A percentile compares a stretch with the other conserved stretches of the same genome.
Conservation (phyloP, 352 stramenopile species). For the Globisporangium nunn region DNA sequence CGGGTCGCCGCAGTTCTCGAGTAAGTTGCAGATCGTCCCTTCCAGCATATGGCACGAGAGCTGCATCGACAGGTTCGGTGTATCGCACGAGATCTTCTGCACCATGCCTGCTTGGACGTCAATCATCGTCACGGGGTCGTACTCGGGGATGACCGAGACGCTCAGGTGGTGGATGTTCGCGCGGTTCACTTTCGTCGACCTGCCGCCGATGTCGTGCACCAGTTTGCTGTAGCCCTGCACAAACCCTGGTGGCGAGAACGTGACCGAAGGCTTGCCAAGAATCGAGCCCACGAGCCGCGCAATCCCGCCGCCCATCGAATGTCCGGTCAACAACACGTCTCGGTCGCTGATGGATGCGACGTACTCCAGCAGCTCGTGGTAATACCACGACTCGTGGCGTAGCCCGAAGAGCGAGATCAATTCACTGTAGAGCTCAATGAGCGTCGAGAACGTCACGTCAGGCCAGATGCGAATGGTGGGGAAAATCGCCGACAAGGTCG, state of each 20-base stretch:
- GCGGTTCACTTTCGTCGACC: slow-evolving; percentile 32
- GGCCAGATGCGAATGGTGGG: slow-evolving; percentile 90
- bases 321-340: slow-evolving; percentile 80
- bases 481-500: slow-evolving; percentile 84
- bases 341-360: slow-evolving; percentile 70
- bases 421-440: slow-evolving; percentile 85
- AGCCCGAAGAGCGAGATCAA: slow-evolving; percentile 84
- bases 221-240: slow-evolving; percentile 89
- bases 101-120: slow-evolving; percentile 85
- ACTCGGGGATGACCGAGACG: slow-evolving; percentile 83
- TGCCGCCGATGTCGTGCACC: slow-evolving; percentile 74
- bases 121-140: slow-evolving; percentile 86
- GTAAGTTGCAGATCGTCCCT: slow-evolving; percentile 77
- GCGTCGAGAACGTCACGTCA: slow-evolving; percentile 81
- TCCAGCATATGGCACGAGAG: slow-evolving; percentile 90
- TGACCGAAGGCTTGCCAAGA: slow-evolving; percentile 68
- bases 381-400: slow-evolving; percentile 84
- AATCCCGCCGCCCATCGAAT: slow-evolving; percentile 86
- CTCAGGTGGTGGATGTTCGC: slow-evolving; percentile 74
- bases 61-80: slow-evolving; percentile 82
- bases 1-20: slow-evolving; percentile 70
- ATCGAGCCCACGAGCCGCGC: slow-evolving; percentile 79
- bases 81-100: slow-evolving; percentile 87
- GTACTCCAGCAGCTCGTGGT: slow-evolving; percentile 82
- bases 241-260: slow-evolving; percentile 79